Evolutionary conservation across 805 yeast species (phyloP).

Genomic region (Cyberlindnera suaveolens): DNA sequence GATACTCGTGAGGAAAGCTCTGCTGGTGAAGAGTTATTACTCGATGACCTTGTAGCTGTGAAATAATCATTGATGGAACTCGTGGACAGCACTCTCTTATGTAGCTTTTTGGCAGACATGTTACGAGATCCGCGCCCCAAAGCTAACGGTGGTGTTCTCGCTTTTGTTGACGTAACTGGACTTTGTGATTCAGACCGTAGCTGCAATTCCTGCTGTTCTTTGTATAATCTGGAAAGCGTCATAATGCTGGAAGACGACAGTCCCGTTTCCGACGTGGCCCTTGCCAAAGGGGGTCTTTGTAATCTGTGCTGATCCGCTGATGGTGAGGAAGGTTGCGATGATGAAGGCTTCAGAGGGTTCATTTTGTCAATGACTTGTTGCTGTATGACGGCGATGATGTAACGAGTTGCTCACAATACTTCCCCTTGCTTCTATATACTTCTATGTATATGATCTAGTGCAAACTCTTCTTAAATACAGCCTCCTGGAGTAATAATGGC

Average conservation of each 20-base stretch:
- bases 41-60: neutral
- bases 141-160: neutral
- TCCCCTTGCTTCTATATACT: too few species aligned
- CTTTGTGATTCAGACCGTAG: slow-evolving; percentile 2
- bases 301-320: neutral
- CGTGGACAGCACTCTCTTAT: slow-evolving; percentile 19
- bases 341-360: neutral
- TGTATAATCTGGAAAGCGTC: slow-evolving; percentile 21
- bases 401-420: too few species aligned
- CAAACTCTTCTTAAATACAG: too few species aligned
- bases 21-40: slow-evolving; percentile 2
- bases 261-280: slow-evolving; percentile 5
- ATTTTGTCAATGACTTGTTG: neutral
- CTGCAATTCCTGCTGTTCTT: slow-evolving; percentile 12
- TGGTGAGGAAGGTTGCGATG: neutral
- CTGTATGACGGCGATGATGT: too few species aligned
- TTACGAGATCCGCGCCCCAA: neutral
- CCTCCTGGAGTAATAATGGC: too few species aligned
- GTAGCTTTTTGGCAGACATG: slow-evolving; percentile 12
- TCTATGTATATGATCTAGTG: too few species aligned
- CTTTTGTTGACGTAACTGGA: slow-evolving; percentile 7
- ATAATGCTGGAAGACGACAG: slow-evolving; percentile 20
- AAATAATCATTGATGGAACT: slow-evolving; percentile 17
- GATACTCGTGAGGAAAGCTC: slow-evolving; percentile 1
- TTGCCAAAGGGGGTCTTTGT: neutral